Conservation (phyloP, 441 rosid genomes). For the Adansonia grandidieri region DNA sequence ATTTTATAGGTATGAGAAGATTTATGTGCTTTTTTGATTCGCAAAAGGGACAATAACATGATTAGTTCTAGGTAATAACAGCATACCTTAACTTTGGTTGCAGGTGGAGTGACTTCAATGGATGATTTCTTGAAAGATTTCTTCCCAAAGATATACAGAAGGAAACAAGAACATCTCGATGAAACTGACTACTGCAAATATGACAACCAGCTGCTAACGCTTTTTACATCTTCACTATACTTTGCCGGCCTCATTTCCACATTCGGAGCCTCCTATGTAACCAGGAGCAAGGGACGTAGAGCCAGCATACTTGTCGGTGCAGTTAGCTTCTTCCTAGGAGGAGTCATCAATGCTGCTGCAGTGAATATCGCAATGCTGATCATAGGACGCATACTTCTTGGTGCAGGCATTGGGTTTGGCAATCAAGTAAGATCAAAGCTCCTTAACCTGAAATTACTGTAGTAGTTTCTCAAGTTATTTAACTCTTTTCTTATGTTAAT, state of each 20-base stretch:
- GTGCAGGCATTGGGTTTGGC: slow-evolving; percentile 82
- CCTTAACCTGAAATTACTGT: background rate
- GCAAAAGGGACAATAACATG: background rate
- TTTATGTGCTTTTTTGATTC: background rate
- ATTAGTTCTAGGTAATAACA: background rate
- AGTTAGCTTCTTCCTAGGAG: slow-evolving; percentile 75
- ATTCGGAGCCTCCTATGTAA: slow-evolving; percentile 69
- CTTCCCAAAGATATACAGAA: slow-evolving; percentile 64
- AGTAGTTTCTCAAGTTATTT: background rate
- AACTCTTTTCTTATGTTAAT: background rate
- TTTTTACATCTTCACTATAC: slow-evolving; percentile 83
- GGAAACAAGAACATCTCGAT: slow-evolving; percentile 65
- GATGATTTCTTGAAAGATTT: slow-evolving; percentile 84
- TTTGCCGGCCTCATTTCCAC: slow-evolving; percentile 78
- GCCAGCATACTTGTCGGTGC: slow-evolving; percentile 74
- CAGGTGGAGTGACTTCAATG: slow-evolving; percentile 97
- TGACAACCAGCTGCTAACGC: slow-evolving; percentile 74
- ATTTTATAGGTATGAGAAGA: background rate
- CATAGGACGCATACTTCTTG: slow-evolving; percentile 70
- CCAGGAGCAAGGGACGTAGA: slow-evolving; percentile 63
- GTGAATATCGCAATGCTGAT: slow-evolving; percentile 67
- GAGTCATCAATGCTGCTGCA: slow-evolving; percentile 68
- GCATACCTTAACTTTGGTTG: background rate
- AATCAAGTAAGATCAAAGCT: slow-evolving; percentile 60
- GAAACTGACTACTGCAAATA: slow-evolving; percentile 95